Evolutionary conservation across 192 early-diverging fungal genomes (phyloP).

Genomic region (Chytriomyces sp.): DNA sequence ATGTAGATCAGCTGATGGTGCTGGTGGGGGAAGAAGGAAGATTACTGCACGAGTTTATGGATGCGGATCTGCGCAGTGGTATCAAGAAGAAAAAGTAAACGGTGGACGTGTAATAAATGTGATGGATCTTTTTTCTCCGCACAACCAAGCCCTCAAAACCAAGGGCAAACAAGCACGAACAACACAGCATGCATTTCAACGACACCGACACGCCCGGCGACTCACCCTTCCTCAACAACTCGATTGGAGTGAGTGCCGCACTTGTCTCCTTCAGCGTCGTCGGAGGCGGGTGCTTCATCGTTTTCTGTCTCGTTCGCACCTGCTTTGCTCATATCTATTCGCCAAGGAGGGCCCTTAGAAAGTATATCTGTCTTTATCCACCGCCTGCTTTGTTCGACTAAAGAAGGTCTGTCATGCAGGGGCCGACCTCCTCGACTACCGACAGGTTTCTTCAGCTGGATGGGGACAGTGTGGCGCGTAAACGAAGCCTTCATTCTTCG

Average conservation of each 20-base stretch:
- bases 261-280: constrained; percentile 48
- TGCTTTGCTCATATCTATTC: constrained; percentile 53
- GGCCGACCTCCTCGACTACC: constrained; percentile 53
- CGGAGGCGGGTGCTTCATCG: constrained; percentile 47
- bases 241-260: constrained; percentile 33
- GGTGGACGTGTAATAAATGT: too few species aligned
- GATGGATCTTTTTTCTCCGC: too few species aligned
- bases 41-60: constrained; percentile 64
- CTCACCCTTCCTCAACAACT: constrained; percentile 3
- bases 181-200: not conserved
- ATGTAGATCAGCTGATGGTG: constrained; percentile 46
- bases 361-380: constrained; percentile 26
- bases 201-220: constrained; percentile 7
- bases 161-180: too few species aligned
- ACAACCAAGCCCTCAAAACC: too few species aligned
- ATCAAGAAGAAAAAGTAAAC: too few species aligned
- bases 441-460: constrained; percentile 46
- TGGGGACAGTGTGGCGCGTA: constrained; percentile 39
- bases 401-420: constrained; percentile 4
- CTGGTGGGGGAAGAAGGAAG: constrained; percentile 68
- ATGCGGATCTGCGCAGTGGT: not conserved
- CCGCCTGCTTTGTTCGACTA: constrained; percentile 17
- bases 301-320: constrained; percentile 53
- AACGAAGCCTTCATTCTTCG: constrained; percentile 46
- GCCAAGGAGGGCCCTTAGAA: constrained; percentile 45